Conservation (phyloP, 2,329 filamentous ascomycete species). For the Albifimbria verrucaria region DNA sequence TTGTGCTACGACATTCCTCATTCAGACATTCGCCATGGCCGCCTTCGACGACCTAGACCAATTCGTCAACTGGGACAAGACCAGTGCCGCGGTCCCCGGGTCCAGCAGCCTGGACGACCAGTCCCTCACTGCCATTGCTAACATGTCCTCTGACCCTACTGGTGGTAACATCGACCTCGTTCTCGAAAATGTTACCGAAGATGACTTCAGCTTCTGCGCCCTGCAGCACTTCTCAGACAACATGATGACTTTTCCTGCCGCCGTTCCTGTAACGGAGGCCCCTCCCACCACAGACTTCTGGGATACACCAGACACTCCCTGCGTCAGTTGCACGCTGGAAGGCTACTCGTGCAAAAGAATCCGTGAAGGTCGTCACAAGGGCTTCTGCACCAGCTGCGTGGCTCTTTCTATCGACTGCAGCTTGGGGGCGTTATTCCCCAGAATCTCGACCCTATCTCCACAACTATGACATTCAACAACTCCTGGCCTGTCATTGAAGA, state of each 20-base stretch:
- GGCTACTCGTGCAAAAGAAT: conserved; percentile 60
- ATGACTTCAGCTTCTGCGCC: conserved; percentile 58
- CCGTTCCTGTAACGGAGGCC: conserved; percentile 26
- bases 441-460: conserved; percentile 29
- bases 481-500: conserved; percentile 43
- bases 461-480: conserved; percentile 38
- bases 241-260: conserved; percentile 28
- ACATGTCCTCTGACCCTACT: conserved; percentile 28
- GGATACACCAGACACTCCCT: conserved; percentile 46
- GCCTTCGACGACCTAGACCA: conserved; percentile 54
- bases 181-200: conserved; percentile 53
- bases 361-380: conserved; percentile 55
- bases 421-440: conserved; percentile 38
- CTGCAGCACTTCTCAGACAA: conserved; percentile 52
- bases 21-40: conserved; percentile 22
- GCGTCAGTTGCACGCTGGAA: conserved; percentile 47
- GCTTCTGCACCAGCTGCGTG: conserved; percentile 61
- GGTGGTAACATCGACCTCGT: conserved; percentile 47
- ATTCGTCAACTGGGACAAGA: conserved; percentile 61
- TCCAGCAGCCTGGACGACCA: conserved; percentile 26
- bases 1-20: conserved; percentile 5
- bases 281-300: conserved; percentile 22
- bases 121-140: conserved; percentile 24
- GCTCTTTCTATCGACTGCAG: conserved; percentile 58
- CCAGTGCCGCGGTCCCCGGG: conserved; percentile 33